phyloP scores from a whole-genome alignment of 2,329 filamentous ascomycete species.

The Raffaelea ambrosiae region DNA sequence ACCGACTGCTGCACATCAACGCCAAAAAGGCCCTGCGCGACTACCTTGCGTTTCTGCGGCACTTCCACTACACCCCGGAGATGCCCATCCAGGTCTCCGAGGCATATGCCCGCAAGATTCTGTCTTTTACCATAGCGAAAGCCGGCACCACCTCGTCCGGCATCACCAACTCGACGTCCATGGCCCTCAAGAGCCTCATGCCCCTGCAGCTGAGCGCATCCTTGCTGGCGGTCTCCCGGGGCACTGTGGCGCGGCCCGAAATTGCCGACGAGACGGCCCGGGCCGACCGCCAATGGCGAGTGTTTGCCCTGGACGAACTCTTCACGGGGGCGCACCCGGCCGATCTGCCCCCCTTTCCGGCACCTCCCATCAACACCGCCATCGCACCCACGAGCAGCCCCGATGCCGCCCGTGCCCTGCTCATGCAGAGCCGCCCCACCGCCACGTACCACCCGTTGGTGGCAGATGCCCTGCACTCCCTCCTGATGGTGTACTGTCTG shows the following conservation, averaged over 20 bases:
- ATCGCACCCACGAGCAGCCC: constrained; percentile 18
- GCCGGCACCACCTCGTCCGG: neutral
- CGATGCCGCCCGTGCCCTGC: constrained; percentile 10
- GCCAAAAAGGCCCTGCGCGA: constrained; percentile 71
- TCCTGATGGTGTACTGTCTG: constrained; percentile 72
- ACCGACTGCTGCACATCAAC: constrained; percentile 62
- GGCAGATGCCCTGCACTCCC: constrained; percentile 67
- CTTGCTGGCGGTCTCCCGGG: neutral
- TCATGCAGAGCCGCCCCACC: constrained; percentile 28
- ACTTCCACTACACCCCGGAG: constrained; percentile 72
- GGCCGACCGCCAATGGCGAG: neutral
- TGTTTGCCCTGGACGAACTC: neutral
- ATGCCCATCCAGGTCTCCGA: constrained; percentile 51
- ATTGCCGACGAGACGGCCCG: neutral
- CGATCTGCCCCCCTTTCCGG: constrained; percentile 12
- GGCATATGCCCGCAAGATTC: constrained; percentile 34
- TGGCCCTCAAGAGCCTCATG: neutral
- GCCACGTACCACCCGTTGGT: constrained; percentile 77
- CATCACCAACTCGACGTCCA: neutral
- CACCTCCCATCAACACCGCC: too few species aligned
- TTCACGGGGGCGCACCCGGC: neutral
- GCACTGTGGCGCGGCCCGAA: neutral
- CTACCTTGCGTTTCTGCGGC: constrained; percentile 61
- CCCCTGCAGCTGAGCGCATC: neutral
- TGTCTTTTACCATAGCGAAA: neutral